Evolutionary conservation across 2,329 filamentous ascomycete species (phyloP), one percentile per base, ranked within the genome.

Genomic region (Fusarium circinatum): DNA sequence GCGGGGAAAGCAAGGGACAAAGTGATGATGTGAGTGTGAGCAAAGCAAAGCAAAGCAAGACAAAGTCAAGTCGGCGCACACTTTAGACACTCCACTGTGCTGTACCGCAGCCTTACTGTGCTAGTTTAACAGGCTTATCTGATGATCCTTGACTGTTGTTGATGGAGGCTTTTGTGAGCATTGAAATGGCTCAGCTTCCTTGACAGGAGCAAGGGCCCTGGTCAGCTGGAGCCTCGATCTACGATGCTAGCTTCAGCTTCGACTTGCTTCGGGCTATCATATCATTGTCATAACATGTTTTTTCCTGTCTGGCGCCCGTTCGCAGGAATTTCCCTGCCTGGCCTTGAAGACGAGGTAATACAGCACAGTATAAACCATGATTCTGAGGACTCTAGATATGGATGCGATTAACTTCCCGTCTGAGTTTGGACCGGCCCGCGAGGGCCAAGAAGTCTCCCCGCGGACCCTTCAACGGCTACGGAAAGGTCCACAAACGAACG

Each of bases 201-300:
- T 61, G 62, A 59, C 62, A 68, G 64, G 65, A 70, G 54, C 75
- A 77, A 74, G 75, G 71, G 52, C 49, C 75, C 76, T 62, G 58
- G 76, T 75, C 70, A 69, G 71, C 70, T 64, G 52, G 63, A 62
- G 75, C 72, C 74, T 78, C 59, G 58, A 74, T 74, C 62, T 70
- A 34, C 51, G 36, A 44, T 65, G 36, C 47, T 74, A 64, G 58
- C 71, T 67, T 75, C 65, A 75, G 65, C 72, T 71, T 70, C 45
- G 26, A 60, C 49, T 63, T 49, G 39, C 28, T 68, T 44, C 44
- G 55, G 61, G 39, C 32, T 30, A 67, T 70, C 72, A 73, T 63
- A 39, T 55, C 45, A 70, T 67, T 66, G 8, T 36, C 45, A 36
- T 30, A 49, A 41, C 57, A 52, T 69, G 39, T 36, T 54, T 70